These are phyloP conservation scores for Apophysomyces elegans DNA, from an alignment of 371 early-diverging fungal genomes.

Conservation along the genomic window DNA sequence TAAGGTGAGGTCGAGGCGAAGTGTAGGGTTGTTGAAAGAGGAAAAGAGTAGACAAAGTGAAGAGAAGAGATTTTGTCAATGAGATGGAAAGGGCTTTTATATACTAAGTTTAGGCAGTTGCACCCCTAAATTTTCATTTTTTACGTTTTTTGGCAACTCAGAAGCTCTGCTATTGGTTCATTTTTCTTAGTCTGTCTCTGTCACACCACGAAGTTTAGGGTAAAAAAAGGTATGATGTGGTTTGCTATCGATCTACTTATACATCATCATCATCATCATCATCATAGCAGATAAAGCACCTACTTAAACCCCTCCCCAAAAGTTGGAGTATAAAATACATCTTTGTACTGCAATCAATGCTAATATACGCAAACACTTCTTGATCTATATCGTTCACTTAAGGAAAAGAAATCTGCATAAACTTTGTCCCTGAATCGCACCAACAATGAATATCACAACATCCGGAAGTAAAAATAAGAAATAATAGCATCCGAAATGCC, in stretches of 20 bases:
- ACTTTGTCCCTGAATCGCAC: constrained; percentile 10
- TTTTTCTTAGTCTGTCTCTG: not conserved
- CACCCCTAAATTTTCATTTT: not conserved
- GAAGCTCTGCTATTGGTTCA: constrained; percentile 7
- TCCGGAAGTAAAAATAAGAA: not conserved
- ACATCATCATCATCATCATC: not conserved
- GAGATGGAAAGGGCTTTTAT: not conserved
- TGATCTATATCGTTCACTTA: no score
- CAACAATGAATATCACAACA: constrained; percentile 11
- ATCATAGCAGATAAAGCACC: not conserved
- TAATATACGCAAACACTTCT: no score
- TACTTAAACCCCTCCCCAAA: no score
- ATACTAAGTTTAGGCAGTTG: not conserved
- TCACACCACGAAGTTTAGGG: constrained; percentile 7
- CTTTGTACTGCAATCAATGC: no score
- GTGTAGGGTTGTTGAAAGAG: not conserved
- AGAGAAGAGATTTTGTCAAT: constrained; percentile 1
- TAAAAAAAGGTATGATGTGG: constrained; percentile 3
- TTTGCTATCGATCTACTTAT: not conserved
- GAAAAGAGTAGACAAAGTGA: constrained; percentile 8
- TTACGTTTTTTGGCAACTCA: constrained; percentile 10
- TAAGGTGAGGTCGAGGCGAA: no score
- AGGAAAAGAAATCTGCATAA: not conserved
- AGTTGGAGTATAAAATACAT: no score
- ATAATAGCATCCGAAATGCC: not conserved